phyloP scores from a whole-genome alignment of 2,329 filamentous ascomycete genomes.

The Verticillium nonalfalfae region DNA sequence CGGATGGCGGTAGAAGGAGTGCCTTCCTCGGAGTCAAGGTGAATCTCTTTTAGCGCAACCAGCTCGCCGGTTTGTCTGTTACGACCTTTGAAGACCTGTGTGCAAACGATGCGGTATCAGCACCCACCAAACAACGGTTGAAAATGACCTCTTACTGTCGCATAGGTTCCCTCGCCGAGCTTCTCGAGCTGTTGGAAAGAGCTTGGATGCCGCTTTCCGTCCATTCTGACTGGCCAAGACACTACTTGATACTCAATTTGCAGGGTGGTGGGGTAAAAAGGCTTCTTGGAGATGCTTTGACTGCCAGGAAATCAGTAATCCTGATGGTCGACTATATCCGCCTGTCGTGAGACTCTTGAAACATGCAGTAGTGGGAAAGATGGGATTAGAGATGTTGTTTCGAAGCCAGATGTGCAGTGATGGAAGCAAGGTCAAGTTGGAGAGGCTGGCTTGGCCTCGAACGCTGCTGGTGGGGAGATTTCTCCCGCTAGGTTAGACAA shows the following conservation, averaged over 20 bases:
- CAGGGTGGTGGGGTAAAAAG: neutral
- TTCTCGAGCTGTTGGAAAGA: conserved; percentile 99
- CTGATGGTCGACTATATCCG: too few relatives aligned
- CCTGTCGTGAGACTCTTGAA: neutral
- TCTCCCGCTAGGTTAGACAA: neutral
- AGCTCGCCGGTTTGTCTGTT: conserved; percentile 96
- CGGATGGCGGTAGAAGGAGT: conserved; percentile 96
- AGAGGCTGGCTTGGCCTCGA: neutral
- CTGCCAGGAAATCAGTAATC: too few relatives aligned
- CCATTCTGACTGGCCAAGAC: conserved; percentile 54
- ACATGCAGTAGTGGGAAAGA: neutral
- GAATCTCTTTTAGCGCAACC: conserved; percentile 96
- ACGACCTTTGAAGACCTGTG: conserved; percentile 92
- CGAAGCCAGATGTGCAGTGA: neutral
- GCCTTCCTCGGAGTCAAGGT: conserved; percentile 96
- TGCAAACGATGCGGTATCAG: neutral
- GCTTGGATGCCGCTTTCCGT: conserved; percentile 85
- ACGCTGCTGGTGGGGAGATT: neutral
- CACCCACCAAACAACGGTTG: neutral
- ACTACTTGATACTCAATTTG: neutral
- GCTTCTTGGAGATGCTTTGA: neutral
- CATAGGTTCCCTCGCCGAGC: conserved; percentile 97
- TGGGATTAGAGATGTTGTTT: neutral
- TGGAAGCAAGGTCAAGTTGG: neutral
- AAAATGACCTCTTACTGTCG: conserved; percentile 63